A percentile compares a stretch with the other conserved stretches of the same genome.
phyloP scores from a whole-genome alignment of 148 eudicot species.

The Fagopyrum tataricum region DNA sequence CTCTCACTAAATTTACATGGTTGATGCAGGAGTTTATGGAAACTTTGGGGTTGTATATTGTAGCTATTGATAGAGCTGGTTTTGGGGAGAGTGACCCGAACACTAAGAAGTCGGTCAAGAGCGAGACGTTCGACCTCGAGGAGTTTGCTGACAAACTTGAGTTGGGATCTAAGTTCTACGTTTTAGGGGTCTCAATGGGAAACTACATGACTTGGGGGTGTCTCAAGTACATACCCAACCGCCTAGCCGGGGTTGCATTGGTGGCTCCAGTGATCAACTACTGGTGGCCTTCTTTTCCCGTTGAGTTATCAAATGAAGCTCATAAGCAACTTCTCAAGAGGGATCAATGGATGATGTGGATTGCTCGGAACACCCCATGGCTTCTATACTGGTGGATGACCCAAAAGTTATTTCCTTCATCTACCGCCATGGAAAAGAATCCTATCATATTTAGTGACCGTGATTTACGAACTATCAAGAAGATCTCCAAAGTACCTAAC shows the following conservation, averaged over 20 bases:
- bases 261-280: conserved; percentile 28
- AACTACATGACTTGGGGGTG: conserved; percentile 24
- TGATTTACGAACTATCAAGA: too few species aligned
- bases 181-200: conserved; percentile 28
- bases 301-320: background rate
- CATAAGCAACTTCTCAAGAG: too few species aligned
- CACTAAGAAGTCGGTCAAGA: conserved; percentile 25
- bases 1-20: background rate
- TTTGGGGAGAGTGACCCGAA: conserved; percentile 32
- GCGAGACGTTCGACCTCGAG: conserved; percentile 28
- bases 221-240: conserved; percentile 27
- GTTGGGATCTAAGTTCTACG: conserved; percentile 25
- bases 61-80: conserved; percentile 10
- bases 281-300: conserved; percentile 36
- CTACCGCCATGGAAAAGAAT: conserved; percentile 22
- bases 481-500: conserved; percentile 3
- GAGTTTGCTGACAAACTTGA: conserved; percentile 31
- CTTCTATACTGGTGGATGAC: conserved; percentile 25
- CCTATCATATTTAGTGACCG: conserved; percentile 20
- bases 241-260: conserved; percentile 28
- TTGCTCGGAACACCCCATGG: conserved; percentile 24
- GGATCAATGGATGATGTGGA: conserved; percentile 11
- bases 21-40: background rate
- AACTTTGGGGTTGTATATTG: background rate
- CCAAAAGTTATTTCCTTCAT: conserved; percentile 19